Evolutionary conservation across 2,329 filamentous ascomycete species (phyloP), one percentile per base, ranked within the genome.

Genomic region (Orbilia brochopaga): DNA sequence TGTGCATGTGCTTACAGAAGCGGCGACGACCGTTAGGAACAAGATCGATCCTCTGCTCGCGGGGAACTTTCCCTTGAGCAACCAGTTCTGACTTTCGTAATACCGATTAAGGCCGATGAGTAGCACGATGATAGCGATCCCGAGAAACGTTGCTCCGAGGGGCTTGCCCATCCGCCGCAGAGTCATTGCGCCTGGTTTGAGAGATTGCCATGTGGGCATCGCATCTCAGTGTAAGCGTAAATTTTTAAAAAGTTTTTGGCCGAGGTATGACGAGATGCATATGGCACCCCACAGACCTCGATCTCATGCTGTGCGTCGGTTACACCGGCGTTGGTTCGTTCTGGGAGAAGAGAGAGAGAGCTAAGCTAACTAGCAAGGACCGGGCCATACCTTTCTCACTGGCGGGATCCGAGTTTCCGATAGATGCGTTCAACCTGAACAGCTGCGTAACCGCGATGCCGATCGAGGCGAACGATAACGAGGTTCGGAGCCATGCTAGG

Each of bases 401-500:
- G 23, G 55, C 56, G 21, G 75, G 62, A 15, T 75, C 66, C 19
- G 55, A 67, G 51, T 69, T 73, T 32, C 80, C 77, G 44, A 89
- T 81, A 7, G 86, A 84, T 0, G 87, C 89, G 81, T 92, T 92
- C 65, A 94, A 86, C 24, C 90, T 88, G 81, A 94, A 93, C 53
- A 94, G 85, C 79, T 94, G 90, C 0, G 90, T 93, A 44, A 94
- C 85, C 48, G 90, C 90, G 69, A 94, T 90, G 65, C 76, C 76
- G 75, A 94, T 93, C 35, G 86, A 89, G 10, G 90, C 89, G 77
- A 94, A 94, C 23, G 89, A 87, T 37, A 94, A 84, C 1, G 89
- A 92, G 1, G 90, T 94, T 58, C 90, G 86, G 48, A 94, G 84
- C 90, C 90, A 94, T 61, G 90, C 90, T 32, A 94, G 85, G 79